Base-by-base conservation (phyloP, 768 basidiomycete genomes). In the Leccinellum rugosiceps region DNA sequence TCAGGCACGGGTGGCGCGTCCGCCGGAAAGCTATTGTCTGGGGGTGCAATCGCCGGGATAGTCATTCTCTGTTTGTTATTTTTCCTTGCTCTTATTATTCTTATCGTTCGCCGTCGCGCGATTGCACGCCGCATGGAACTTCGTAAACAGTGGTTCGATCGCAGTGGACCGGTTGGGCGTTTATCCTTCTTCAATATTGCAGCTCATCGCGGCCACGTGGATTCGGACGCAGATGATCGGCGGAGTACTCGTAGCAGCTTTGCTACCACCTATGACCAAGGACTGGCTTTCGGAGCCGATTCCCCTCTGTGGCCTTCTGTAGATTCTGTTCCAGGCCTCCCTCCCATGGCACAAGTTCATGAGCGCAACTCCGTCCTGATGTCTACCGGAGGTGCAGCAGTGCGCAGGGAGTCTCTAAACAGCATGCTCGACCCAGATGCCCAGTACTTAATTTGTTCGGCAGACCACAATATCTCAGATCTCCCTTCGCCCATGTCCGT, bases 211-310 rank as follows among this genome's bases (percentile, higher is more conserved):
- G 58, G 50, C 26, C 56, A 64, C 31, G 55, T 41, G 17, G 52
- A 53, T 43, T 58, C 58, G 46, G 65, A 60, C 30, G 62, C 34
- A 28, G 60, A 63, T 35, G 72, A 72, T 53, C 66, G 68, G 21
- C 60, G 56, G 45, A 77, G 72, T 48, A 68, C 74, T 3, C 77
- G 84, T 50, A 87, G 85, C 69, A 87, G 85, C 71, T 87, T 87
- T 52, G 86, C 78, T 17, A 86, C 86, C 17, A 81, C 78, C n/a
- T 76, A 79, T 63, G 83, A 84, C 53, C 78, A 78, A 21, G 75
- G 75, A 11, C 60, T 66, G 52, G 55, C 63, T 44, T 64, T 65
- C 55, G 53, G 57, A 53, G n/a, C 65, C 58, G 34, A 71, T 65
- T 35, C 69, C 54, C 25, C 65, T 59, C 28, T 38, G 5, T 55